Base-by-base conservation (phyloP, 2,329 filamentous ascomycete genomes). In the Thermomyces lanuginosus region DNA sequence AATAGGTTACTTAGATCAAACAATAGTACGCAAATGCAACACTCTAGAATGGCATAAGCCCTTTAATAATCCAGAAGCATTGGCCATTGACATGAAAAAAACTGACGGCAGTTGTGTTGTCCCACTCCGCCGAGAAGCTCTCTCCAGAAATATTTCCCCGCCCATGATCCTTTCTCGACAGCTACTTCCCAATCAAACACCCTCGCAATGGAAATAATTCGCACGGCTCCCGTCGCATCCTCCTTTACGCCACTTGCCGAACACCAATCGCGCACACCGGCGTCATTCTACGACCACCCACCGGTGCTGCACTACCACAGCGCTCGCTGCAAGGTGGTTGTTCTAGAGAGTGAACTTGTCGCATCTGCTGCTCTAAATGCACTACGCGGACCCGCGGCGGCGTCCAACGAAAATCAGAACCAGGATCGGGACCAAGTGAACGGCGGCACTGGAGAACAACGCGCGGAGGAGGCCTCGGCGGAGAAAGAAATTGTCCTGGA, bases 291-390 rank as follows among this genome's bases (percentile, higher is more conserved):
- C 43, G 43, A 45, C 27, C 56, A 56, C 10, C 56, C 56, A 3
- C 47, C 59, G 22, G 49, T 63, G 27, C 51, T 63, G 9, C 49
- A 63, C 48, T 56, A 61, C 40, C 51, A 56, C 36, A 56, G 54
- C 38, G 45, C 54, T 30, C 41, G 45, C 39, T 58, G 56, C 40
- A 59, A 58, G 32, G 38, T 63, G 6, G 48, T 57, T 6, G 42
- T 60, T 25, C 40, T 54, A 4, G 51, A 58, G 29, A 41, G 42
- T 21, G 58, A 62, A 18, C 40, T 60, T 4, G 24, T 39, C 10
- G 39, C 45, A 3, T 43, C 44, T 2, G 45, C 56, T 2, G 40
- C 41, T 3, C 38, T 61, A 21, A 45, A 40, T 20, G 38, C 44
- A 2, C 34, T 59, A 11, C 43, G 41, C 11, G 32, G 35, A 8